Percentiles rank a stretch among this genome's conserved stretches.
These are phyloP conservation scores for Claviceps sp. DNA, from an alignment of 2,329 filamentous ascomycete genomes.

Conservation along the genomic window DNA sequence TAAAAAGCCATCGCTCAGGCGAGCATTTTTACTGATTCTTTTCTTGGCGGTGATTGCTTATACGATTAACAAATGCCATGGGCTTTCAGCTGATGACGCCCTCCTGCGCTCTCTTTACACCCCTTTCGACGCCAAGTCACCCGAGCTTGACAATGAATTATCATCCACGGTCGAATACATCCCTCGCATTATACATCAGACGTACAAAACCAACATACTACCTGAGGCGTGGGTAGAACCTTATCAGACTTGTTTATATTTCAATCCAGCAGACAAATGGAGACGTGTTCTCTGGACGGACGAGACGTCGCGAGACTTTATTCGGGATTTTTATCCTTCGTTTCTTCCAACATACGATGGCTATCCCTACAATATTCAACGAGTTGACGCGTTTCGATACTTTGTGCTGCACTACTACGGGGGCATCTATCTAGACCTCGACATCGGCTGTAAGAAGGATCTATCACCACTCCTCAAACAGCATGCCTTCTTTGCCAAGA, in stretches of 20 bases:
- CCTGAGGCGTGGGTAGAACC: neutral
- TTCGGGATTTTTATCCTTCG: slow-evolving; percentile 62
- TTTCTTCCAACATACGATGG: slow-evolving; percentile 62
- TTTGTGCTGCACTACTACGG: slow-evolving; percentile 67
- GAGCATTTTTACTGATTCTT: neutral
- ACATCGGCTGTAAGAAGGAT: slow-evolving; percentile 21
- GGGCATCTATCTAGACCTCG: slow-evolving; percentile 70
- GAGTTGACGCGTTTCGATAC: slow-evolving; percentile 67
- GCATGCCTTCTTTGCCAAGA: slow-evolving; percentile 1
- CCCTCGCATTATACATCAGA: slow-evolving; percentile 4
- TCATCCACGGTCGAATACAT: neutral
- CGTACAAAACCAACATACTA: neutral
- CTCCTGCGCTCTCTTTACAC: neutral
- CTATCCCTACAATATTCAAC: slow-evolving; percentile 64
- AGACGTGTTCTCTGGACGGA: slow-evolving; percentile 56
- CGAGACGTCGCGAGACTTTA: slow-evolving; percentile 54
- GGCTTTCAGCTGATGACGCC: neutral
- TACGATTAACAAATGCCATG: neutral
- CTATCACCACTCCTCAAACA: neutral
- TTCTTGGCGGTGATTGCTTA: neutral
- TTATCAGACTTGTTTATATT: neutral
- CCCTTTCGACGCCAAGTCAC: neutral
- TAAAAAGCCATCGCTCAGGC: neutral
- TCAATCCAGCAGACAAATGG: neutral
- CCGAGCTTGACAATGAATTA: too few relatives aligned